These are phyloP conservation scores for Zygoascus hellenicus DNA, from an alignment of 1,139 yeast species.

Conservation along the genomic window DNA sequence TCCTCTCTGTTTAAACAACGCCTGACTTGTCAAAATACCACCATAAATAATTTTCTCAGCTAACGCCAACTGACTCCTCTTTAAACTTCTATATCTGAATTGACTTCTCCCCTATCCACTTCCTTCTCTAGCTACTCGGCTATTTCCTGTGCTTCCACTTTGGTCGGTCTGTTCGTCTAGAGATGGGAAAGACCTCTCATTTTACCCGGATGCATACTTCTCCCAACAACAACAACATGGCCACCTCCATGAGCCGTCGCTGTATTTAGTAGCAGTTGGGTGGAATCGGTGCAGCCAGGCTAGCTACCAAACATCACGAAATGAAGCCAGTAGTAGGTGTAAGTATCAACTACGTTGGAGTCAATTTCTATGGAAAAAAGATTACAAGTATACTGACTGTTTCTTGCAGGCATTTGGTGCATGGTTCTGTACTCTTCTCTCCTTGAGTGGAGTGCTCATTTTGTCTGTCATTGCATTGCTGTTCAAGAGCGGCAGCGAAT, in stretches of 20 bases:
- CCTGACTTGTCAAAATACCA: too few species aligned
- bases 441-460: slow-evolving; percentile 86
- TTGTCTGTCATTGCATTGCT: slow-evolving; percentile 77
- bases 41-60: too few species aligned
- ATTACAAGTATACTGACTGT: slow-evolving; percentile 1
- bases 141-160: too few species aligned
- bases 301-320: slow-evolving; percentile 9
- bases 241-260: neutral
- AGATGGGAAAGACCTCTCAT: too few species aligned
- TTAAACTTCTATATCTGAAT: too few species aligned
- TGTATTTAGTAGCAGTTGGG: neutral
- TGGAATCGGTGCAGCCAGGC: too few species aligned
- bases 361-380: too few species aligned
- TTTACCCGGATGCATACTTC: neutral
- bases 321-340: slow-evolving; percentile 39
- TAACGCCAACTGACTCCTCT: too few species aligned
- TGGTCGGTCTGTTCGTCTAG: too few species aligned
- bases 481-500: slow-evolving; percentile 76
- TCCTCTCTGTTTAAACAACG: too few species aligned
- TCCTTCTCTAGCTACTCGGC: too few species aligned
- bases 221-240: neutral
- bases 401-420: slow-evolving; percentile 63
- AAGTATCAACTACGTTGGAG: slow-evolving; percentile 20
- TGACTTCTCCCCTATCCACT: too few species aligned
- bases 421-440: slow-evolving; percentile 89